Evolutionary conservation across 2,329 filamentous ascomycete species (phyloP).

Genomic region (Beauveria caledonica): DNA sequence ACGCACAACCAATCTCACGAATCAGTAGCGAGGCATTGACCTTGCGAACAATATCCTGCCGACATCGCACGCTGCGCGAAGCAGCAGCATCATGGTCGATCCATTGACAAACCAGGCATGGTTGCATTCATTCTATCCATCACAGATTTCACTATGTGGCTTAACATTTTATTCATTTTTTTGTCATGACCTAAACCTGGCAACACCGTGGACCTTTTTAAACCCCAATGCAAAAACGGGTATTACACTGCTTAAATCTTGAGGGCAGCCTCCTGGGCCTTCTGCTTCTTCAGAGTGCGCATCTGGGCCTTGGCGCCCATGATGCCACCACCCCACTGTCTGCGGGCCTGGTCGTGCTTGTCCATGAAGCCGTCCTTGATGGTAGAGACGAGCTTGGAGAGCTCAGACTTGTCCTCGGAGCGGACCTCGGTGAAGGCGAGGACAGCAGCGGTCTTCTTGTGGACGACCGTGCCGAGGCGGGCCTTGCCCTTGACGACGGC

Average conservation of each 20-base stretch:
- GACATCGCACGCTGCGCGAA: too few species aligned
- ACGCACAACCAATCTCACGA: too few species aligned
- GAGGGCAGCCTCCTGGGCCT: slow-evolving; percentile 88
- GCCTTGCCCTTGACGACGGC: slow-evolving; percentile 99
- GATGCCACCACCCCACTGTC: slow-evolving; percentile 99
- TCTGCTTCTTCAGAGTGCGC: slow-evolving; percentile 75
- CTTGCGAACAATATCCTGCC: too few species aligned
- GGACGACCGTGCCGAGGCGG: slow-evolving; percentile 93
- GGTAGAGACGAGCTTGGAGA: slow-evolving; percentile 90
- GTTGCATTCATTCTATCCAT: neutral
- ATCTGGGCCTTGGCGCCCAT: slow-evolving; percentile 92
- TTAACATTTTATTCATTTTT: slow-evolving; percentile 34
- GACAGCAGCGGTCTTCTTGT: slow-evolving; percentile 99
- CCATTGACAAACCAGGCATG: neutral
- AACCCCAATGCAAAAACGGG: slow-evolving; percentile 31
- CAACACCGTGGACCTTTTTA: slow-evolving; percentile 29
- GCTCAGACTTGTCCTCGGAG: slow-evolving; percentile 95
- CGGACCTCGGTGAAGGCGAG: slow-evolving; percentile 94
- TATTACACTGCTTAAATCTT: slow-evolving; percentile 70
- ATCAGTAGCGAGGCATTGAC: too few species aligned
- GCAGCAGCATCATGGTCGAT: too few species aligned
- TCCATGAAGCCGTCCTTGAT: slow-evolving; percentile 98
- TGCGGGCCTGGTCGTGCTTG: slow-evolving; percentile 85
- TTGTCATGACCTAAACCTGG: slow-evolving; percentile 32
- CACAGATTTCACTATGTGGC: slow-evolving; percentile 13